phyloP scores from a whole-genome alignment of 148 eudicot genomes.

The Rhododendron ovatum region DNA sequence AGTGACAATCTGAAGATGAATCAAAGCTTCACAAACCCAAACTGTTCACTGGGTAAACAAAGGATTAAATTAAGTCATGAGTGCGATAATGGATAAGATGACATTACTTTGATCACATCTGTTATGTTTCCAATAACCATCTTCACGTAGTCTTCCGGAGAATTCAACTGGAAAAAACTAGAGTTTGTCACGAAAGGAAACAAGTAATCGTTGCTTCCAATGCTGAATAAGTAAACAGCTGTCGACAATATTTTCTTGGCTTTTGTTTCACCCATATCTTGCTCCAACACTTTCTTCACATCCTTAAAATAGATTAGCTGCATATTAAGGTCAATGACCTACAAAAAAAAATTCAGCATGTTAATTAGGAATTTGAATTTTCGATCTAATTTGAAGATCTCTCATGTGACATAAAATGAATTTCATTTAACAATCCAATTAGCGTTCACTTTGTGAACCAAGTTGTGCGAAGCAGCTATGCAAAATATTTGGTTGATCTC shows the following conservation, averaged over 20 bases:
- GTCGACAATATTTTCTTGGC: constrained; percentile 18
- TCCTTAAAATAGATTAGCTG: constrained; percentile 39
- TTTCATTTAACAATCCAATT: no score
- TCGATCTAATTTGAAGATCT: no score
- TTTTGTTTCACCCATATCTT: constrained; percentile 27
- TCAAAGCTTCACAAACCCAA: no score
- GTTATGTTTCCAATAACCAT: constrained; percentile 31
- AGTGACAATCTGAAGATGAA: no score
- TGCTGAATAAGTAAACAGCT: not conserved
- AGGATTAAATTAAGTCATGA: no score
- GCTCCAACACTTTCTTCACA: constrained; percentile 22
- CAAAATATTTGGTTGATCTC: no score
- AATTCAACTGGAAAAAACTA: not conserved
- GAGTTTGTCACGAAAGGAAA: constrained; percentile 8
- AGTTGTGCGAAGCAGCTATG: no score
- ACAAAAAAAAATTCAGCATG: not conserved
- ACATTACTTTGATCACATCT: constrained; percentile 17
- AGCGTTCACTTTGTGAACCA: no score
- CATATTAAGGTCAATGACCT: constrained; percentile 25
- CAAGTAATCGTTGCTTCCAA: constrained; percentile 34
- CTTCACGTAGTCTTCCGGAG: constrained; percentile 5
- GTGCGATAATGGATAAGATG: no score
- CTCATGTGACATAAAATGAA: no score
- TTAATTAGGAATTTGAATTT: no score
- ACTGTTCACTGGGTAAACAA: no score